Evolutionary conservation across 352 stramenopile genomes (phyloP).

Genomic region (Globisporangium paddicum): DNA sequence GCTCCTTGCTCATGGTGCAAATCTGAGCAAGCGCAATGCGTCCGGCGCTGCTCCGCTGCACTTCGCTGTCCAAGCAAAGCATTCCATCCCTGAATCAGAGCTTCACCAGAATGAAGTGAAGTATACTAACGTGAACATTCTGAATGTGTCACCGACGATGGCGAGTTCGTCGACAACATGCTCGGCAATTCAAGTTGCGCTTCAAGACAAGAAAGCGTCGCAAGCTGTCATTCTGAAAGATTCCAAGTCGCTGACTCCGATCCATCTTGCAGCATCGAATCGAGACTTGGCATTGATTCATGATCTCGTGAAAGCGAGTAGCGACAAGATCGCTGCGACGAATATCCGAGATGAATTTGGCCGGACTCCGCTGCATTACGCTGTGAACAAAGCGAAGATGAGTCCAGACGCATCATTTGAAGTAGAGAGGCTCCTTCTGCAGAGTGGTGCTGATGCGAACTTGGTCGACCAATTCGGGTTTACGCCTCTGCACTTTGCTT

Average conservation of each 20-base stretch:
- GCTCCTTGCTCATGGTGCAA: slow-evolving; percentile 43
- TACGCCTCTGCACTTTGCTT: slow-evolving; percentile 53
- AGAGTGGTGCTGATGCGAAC: slow-evolving; percentile 46
- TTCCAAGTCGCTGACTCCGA: slow-evolving; percentile 37
- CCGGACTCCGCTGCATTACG: slow-evolving; percentile 66
- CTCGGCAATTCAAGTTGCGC: slow-evolving; percentile 46
- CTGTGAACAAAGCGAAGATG: slow-evolving; percentile 64
- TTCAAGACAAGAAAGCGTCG: slow-evolving; percentile 39
- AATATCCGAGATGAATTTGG: slow-evolving; percentile 47
- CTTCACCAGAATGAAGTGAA: slow-evolving; percentile 48
- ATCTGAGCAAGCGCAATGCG: slow-evolving; percentile 35
- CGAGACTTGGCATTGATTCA: slow-evolving; percentile 59
- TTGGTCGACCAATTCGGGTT: slow-evolving; percentile 57
- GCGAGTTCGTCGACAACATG: neutral
- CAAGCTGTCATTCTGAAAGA: slow-evolving; percentile 44
- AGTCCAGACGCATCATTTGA: slow-evolving; percentile 72
- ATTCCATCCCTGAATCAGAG: slow-evolving; percentile 45
- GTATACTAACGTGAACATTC: slow-evolving; percentile 26
- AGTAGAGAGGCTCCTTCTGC: slow-evolving; percentile 65
- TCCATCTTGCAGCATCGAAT: slow-evolving; percentile 57
- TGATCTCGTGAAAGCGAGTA: slow-evolving; percentile 31
- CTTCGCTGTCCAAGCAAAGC: slow-evolving; percentile 32
- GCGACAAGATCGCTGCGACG: slow-evolving; percentile 31
- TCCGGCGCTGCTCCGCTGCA: slow-evolving; percentile 38
- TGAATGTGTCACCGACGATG: neutral